These are phyloP conservation scores for Capronia coronata DNA, from an alignment of 2,329 filamentous ascomycete species.

Conservation along the genomic window DNA sequence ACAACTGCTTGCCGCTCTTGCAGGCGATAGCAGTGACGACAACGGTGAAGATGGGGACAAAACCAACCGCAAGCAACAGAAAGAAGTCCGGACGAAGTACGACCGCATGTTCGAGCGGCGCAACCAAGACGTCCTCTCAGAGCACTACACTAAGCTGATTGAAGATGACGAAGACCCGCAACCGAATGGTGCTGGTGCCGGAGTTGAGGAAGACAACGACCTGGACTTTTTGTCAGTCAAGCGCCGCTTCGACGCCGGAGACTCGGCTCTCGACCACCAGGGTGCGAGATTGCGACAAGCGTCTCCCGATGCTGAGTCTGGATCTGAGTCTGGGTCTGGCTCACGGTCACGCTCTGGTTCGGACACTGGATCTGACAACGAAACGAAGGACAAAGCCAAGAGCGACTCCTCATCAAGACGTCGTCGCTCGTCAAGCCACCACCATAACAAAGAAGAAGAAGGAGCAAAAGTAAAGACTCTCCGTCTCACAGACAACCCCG, in stretches of 20 bases:
- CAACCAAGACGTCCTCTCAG: constrained; percentile 92
- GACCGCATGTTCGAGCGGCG: constrained; percentile 96
- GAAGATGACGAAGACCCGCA: constrained; percentile 48
- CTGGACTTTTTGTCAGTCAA: constrained; percentile 84
- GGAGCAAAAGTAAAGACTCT: constrained; percentile 46
- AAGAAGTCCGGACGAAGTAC: constrained; percentile 80
- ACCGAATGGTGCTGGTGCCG: constrained; percentile 26
- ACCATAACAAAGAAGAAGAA: too few species aligned
- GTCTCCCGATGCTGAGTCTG: not conserved
- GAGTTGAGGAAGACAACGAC: constrained; percentile 48
- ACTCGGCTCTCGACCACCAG: constrained; percentile 45
- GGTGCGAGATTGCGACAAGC: constrained; percentile 43
- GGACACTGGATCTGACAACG: too few species aligned
- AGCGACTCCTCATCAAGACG: not conserved
- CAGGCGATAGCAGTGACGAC: constrained; percentile 50
- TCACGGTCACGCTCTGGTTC: constrained; percentile 2
- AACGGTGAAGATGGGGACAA: constrained; percentile 41
- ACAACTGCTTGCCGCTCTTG: constrained; percentile 51
- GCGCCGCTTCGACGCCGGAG: constrained; percentile 69
- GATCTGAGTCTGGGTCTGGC: constrained; percentile 14
- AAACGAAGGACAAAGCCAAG: too few species aligned
- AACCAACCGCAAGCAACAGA: constrained; percentile 53
- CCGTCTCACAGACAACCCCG: constrained; percentile 44
- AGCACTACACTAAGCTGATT: constrained; percentile 85
- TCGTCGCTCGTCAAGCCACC: not conserved